phyloP scores from a whole-genome alignment of 345 rosid genomes.

The Alliaria petiolata region DNA sequence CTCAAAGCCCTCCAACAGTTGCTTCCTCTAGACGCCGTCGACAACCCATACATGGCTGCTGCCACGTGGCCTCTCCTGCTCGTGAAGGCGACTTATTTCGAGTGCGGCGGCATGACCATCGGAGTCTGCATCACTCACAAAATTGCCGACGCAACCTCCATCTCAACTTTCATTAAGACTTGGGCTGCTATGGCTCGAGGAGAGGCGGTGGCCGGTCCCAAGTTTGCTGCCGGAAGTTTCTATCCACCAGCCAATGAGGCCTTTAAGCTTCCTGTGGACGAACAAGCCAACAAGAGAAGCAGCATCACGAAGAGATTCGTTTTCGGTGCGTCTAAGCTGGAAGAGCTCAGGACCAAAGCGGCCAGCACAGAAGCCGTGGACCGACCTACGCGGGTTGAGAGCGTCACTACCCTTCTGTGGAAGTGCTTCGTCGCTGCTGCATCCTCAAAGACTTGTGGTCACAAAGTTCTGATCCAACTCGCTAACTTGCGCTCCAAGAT shows the following conservation, averaged over 20 bases:
- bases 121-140: slow-evolving; percentile 41
- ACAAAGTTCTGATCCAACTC: slow-evolving; percentile 11
- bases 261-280: neutral
- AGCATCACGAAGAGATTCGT: slow-evolving; percentile 24
- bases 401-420: slow-evolving; percentile 28
- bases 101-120: slow-evolving; percentile 44
- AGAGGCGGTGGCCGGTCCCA: neutral
- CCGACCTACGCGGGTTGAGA: slow-evolving; percentile 32
- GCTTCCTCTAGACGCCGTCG: slow-evolving; percentile 17
- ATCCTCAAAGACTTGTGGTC: neutral
- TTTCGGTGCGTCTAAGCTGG: slow-evolving; percentile 4
- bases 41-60: neutral
- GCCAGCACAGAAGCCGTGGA: too few species aligned
- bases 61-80: slow-evolving; percentile 1
- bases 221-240: neutral
- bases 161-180: slow-evolving; percentile 17
- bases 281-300: neutral
- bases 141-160: slow-evolving; percentile 42
- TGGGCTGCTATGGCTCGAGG: slow-evolving; percentile 28
- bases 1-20: neutral
- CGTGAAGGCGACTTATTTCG: slow-evolving; percentile 26
- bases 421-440: slow-evolving; percentile 2
- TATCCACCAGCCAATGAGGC: slow-evolving; percentile 27
- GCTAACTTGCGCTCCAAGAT: slow-evolving; percentile 34
- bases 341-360: slow-evolving; percentile 23